Evolutionary conservation across 2,329 filamentous ascomycete genomes (phyloP).

Genomic region (Alternaria arbusti): DNA sequence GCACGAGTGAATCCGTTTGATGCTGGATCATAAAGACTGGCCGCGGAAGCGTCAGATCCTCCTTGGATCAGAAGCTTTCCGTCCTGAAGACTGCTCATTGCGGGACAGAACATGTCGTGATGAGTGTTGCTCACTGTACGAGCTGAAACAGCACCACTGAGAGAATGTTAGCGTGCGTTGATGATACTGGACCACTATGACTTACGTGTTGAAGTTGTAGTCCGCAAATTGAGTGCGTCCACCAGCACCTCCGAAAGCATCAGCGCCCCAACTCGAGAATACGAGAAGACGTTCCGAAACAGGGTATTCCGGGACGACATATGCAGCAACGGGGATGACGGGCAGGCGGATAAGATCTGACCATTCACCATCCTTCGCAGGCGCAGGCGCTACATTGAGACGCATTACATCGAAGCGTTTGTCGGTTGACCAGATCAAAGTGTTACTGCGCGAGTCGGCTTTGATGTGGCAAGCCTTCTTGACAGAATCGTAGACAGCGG

Average conservation of each 20-base stretch:
- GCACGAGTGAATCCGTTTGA: conserved; percentile 25
- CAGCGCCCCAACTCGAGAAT: conserved; percentile 37
- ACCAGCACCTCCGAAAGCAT: conserved; percentile 33
- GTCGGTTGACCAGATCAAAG: conserved; percentile 36
- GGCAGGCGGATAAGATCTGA: conserved; percentile 34
- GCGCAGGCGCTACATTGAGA: conserved; percentile 15
- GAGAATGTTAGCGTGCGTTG: conserved; percentile 2
- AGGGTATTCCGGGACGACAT: conserved; percentile 35
- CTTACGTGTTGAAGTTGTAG: conserved; percentile 34
- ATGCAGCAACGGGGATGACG: conserved; percentile 38
- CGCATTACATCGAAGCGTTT: conserved; percentile 36
- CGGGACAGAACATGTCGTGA: conserved; percentile 39
- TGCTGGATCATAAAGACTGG: conserved; percentile 29
- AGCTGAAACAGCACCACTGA: conserved; percentile 29
- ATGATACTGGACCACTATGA: background rate
- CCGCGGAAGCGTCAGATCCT: conserved; percentile 30
- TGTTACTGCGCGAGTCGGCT: conserved; percentile 26
- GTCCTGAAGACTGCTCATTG: conserved; percentile 31
- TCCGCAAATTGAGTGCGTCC: conserved; percentile 33
- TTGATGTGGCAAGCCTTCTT: conserved; percentile 32
- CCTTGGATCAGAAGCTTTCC: conserved; percentile 33
- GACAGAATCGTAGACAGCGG: conserved; percentile 30
- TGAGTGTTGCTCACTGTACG: conserved; percentile 32
- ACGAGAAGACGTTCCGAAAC: conserved; percentile 26
- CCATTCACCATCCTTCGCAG: conserved; percentile 29